Conservation (phyloP, 2,329 filamentous ascomycete genomes). For the Fusarium musae region DNA sequence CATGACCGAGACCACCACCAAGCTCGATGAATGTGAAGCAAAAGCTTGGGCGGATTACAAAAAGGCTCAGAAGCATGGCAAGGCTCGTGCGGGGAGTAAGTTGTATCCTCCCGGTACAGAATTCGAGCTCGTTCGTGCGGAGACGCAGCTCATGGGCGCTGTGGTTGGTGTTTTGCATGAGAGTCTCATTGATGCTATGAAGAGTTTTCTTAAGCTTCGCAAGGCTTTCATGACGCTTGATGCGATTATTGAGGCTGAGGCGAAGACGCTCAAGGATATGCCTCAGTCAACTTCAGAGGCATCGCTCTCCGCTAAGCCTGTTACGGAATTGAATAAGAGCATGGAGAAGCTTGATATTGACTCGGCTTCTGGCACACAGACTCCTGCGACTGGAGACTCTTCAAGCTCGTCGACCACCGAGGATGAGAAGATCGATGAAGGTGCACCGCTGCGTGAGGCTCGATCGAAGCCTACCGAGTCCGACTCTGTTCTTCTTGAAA, state of each 20-base stretch:
- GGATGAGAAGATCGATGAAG: slow-evolving; percentile 37
- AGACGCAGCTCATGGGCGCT: slow-evolving; percentile 89
- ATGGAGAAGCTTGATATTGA: slow-evolving; percentile 50
- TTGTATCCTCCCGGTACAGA: slow-evolving; percentile 88
- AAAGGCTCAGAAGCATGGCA: slow-evolving; percentile 73
- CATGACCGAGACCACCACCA: slow-evolving; percentile 82
- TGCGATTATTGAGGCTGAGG: slow-evolving; percentile 79
- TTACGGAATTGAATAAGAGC: slow-evolving; percentile 43
- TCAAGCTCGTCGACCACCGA: slow-evolving; percentile 32
- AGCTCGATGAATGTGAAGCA: slow-evolving; percentile 79
- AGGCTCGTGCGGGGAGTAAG: slow-evolving; percentile 48
- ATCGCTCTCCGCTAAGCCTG: slow-evolving; percentile 8
- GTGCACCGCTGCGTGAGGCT: slow-evolving; percentile 36
- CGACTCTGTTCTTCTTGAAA: slow-evolving; percentile 73
- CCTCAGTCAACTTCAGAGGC: slow-evolving; percentile 7
- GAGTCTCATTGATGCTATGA: slow-evolving; percentile 89
- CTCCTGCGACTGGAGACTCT: slow-evolving; percentile 49
- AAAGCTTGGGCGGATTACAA: slow-evolving; percentile 80
- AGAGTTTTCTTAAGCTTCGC: slow-evolving; percentile 90
- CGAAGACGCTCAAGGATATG: slow-evolving; percentile 53
- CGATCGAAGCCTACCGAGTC: slow-evolving; percentile 56
- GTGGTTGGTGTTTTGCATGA: slow-evolving; percentile 92
- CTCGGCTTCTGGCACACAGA: slow-evolving; percentile 54
- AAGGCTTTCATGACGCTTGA: slow-evolving; percentile 89
- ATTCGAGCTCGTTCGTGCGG: slow-evolving; percentile 83